These are phyloP conservation scores for Ciborinia camelliae DNA, from an alignment of 2,329 filamentous ascomycete genomes.

Conservation along the genomic window DNA sequence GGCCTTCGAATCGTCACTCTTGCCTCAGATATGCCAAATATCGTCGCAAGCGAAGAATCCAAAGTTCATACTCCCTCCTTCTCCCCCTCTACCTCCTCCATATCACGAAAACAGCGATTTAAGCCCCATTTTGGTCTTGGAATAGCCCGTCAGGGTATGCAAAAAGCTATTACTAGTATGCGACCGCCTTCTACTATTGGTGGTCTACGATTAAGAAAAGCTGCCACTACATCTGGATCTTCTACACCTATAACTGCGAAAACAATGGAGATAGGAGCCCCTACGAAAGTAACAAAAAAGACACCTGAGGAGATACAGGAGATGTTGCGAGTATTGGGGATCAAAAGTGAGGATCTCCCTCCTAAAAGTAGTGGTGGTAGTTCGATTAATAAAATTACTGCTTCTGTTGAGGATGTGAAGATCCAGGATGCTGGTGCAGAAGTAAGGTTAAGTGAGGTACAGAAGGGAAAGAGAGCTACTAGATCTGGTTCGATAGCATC, in stretches of 20 bases:
- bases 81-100: neutral
- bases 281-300: neutral
- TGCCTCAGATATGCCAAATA: neutral
- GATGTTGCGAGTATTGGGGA: neutral
- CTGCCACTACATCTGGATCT: rapidly evolving
- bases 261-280: neutral
- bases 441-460: neutral
- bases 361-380: neutral
- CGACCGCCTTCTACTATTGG: neutral
- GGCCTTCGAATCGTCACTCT: neutral
- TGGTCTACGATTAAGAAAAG: neutral
- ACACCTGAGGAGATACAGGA: neutral
- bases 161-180: neutral
- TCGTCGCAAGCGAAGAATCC: neutral
- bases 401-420: no score
- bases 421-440: neutral
- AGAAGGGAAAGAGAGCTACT: no score
- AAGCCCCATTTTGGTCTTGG: neutral
- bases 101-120: neutral
- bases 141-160: neutral
- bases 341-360: neutral
- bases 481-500: neutral
- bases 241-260: rapidly evolving
- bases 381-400: neutral
- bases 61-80: neutral